phyloP scores from a whole-genome alignment of 139 green algal genomes.

The Yamagishiella unicocca region DNA sequence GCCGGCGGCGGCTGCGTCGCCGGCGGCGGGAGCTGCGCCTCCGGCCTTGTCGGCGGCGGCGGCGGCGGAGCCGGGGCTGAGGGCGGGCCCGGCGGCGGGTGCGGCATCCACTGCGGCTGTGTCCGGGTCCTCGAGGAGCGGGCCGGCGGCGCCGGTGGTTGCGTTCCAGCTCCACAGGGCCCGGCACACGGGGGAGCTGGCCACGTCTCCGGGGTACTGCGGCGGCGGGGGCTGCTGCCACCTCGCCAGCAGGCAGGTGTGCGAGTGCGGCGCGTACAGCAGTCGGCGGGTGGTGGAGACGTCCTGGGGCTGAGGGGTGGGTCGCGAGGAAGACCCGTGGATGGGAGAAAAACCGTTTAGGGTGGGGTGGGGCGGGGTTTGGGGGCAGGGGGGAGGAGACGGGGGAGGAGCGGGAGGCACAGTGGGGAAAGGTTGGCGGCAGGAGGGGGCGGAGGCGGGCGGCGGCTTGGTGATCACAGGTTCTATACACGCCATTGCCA shows the following conservation, averaged over 20 bases:
- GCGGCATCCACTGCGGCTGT: conserved; percentile 33
- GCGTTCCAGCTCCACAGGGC: neutral
- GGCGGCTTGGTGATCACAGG: no score
- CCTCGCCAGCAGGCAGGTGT: conserved; percentile 29
- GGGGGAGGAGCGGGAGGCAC: no score
- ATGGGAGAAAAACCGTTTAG: no score
- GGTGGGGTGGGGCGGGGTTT: neutral
- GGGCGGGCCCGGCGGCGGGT: no score
- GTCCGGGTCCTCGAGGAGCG: conserved; percentile 51
- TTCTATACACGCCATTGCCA: no score
- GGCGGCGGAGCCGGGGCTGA: neutral
- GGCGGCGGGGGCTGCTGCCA: neutral
- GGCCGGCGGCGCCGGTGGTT: neutral
- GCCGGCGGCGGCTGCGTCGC: neutral
- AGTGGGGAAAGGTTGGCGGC: no score
- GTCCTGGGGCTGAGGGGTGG: neutral
- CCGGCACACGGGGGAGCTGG: neutral
- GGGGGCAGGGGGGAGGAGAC: neutral
- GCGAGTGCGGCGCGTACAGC: conserved; percentile 18
- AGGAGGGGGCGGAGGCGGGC: no score
- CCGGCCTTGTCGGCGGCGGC: neutral
- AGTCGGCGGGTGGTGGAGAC: neutral
- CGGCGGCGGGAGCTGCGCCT: neutral
- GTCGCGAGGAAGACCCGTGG: no score
- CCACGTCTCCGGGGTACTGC: neutral